Base-by-base conservation (phyloP, 306 rosid species). In the Pterocarpus santalinus region DNA sequence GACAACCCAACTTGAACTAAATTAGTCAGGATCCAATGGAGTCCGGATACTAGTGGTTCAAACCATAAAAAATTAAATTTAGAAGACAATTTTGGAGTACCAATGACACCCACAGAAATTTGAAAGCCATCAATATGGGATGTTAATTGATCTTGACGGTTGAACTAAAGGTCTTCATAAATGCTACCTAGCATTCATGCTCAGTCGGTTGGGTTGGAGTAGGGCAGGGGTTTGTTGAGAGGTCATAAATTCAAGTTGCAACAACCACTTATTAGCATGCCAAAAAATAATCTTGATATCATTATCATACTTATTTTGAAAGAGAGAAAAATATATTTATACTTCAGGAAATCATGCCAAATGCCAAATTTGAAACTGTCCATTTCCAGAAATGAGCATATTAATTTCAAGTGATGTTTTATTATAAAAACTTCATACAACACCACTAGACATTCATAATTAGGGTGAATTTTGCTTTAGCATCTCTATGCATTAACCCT, bases 241-340 rank as follows among this genome's bases (percentile, higher is more conserved):
- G 72, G 12, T 10, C 49, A 65, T 72, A 65, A 38, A 32, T 66
- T 57, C 80, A 65, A 78, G 80, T 36, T 49, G 7, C 38, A 60
- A 65, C 12, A 65, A 83, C 76, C 80, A 55, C 47, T 44, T 63
- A 7, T 62, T 36, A 53, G 36, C 43, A 9, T 49, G 52, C 66
- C 43, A 43, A 12, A 57, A 55, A 41, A 32, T 13, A 65, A 28
- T 47, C 47, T 73, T 72, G 57, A 7, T 7, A 9, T 22, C 51
- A 38, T 46, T 34, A n/a, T 35, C 32, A 55, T 5, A 5, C 32
- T 55, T 38, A 56, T 36, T 57, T 65, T 34, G 58, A 39, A 67
- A 60, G 56, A 9, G 35, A 63, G 6, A 43, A 22, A 43, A n/a
- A 7, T 43, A 67, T 15, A 36, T 67, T 73, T 79, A 65, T 17